A percentile compares a stretch with the other conserved stretches of the same genome.
Conservation (phyloP, 129 eudicot genomes). For the Deinandra increscens region DNA sequence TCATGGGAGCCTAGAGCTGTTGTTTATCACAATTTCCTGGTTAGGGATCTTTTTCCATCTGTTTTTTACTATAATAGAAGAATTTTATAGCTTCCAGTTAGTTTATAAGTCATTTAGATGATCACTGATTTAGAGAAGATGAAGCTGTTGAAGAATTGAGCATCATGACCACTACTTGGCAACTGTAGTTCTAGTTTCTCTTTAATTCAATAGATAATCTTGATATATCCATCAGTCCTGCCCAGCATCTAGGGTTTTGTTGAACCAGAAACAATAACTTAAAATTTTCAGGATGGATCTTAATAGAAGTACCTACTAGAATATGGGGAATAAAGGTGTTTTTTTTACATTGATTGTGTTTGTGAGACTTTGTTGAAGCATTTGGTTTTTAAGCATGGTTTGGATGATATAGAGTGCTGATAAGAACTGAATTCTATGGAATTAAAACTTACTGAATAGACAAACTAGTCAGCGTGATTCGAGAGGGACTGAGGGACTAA, state of each 20-base stretch:
- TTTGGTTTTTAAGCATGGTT: not conserved
- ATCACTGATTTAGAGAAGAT: too few relatives aligned
- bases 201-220: not conserved
- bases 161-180: not conserved
- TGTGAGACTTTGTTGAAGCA: not conserved
- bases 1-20: conserved; percentile 97
- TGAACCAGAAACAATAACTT: too few relatives aligned
- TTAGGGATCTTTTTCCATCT: conserved; percentile 18
- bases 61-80: not conserved
- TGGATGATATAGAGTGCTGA: conserved; percentile 1
- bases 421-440: too few relatives aligned
- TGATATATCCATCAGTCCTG: not conserved
- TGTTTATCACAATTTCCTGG: conserved; percentile 78
- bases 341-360: not conserved
- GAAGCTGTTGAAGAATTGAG: not conserved
- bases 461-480: too few relatives aligned
- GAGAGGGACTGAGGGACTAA: too few relatives aligned
- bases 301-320: too few relatives aligned
- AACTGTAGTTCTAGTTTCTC: not conserved
- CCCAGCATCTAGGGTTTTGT: not conserved
- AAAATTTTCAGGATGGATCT: too few relatives aligned
- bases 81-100: not conserved
- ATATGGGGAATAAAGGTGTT: too few relatives aligned
- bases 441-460: too few relatives aligned
- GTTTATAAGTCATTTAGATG: not conserved